Evolutionary conservation across 108 stramenopile genomes (phyloP), one percentile per base, ranked within the genome.

Genomic region (Skeletonema marinoi): DNA sequence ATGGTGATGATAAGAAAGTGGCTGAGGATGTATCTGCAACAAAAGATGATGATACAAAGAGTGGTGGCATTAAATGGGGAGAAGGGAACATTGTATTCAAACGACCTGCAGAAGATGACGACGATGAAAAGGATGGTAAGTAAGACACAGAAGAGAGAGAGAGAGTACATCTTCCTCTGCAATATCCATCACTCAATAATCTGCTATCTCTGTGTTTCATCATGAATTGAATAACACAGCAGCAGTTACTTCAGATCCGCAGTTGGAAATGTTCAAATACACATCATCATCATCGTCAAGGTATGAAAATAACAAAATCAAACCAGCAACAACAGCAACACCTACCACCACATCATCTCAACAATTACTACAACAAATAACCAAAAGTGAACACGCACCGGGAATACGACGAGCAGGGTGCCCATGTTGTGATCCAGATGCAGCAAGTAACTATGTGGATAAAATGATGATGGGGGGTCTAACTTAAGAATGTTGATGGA

Each of bases 401-500:
- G 92, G 92, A 30, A 77, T 95, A 21, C 82, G 92, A 58, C 80
- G 81, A 51, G 60, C 87, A 12, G 95, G 89, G 12, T 96, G 92
- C 78, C 92, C 95, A 12, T 93, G 95, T 60, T 96, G 94, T 61
- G 89, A 92, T 78, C 95, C 92, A 14, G 90, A 92, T 38, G 73
- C 71, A 50, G 72, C 72, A 16, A 68, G 33, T 54, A 80, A 56
- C 51, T 80, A 80, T 54, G 71, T 29, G 16, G 78, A 80, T 73
- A 68, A 80, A 21, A 68, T 80, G 78, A 68, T 80, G 78, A 17
- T 75, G n/a, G 67, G 56, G 36, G 38, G 17, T 19, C 41, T 16
- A 32, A 33, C 17, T 38, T 60, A 32, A 69, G 32, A 31, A 4
- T 14, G 4, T 32, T 44, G 16, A 4, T 62, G 7, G 36, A 13